These are phyloP conservation scores for Kodamaea leandrae DNA, from an alignment of 805 yeast genomes.

Conservation along the genomic window DNA sequence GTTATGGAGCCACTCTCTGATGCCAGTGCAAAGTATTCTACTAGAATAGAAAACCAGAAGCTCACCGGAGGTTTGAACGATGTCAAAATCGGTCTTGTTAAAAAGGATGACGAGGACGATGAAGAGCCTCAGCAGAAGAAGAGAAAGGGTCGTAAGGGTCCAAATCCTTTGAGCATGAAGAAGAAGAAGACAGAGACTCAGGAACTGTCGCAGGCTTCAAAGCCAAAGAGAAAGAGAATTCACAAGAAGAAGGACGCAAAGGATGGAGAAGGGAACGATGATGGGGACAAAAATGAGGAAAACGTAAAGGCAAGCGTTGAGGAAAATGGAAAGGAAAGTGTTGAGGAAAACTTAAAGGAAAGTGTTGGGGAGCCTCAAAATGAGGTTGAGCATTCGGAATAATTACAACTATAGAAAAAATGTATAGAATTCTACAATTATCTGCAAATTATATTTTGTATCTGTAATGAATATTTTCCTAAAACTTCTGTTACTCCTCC, in stretches of 20 bases:
- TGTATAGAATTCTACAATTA: too few species aligned
- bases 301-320: neutral
- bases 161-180: slow-evolving; percentile 88
- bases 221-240: slow-evolving; percentile 11
- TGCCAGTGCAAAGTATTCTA: slow-evolving; percentile 48
- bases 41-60: slow-evolving; percentile 61
- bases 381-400: too few species aligned
- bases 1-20: slow-evolving; percentile 90
- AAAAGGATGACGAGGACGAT: slow-evolving; percentile 19
- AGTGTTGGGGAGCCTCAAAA: too few species aligned
- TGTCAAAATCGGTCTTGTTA: slow-evolving; percentile 45
- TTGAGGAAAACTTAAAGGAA: too few species aligned
- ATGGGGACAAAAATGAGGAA: neutral
- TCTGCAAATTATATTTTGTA: neutral
- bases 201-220: slow-evolving; percentile 10
- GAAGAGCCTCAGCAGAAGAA: slow-evolving; percentile 36
- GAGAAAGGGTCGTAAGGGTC: slow-evolving; percentile 72
- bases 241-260: slow-evolving; percentile 8
- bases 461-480: neutral
- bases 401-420: too few species aligned
- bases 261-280: slow-evolving; percentile 1
- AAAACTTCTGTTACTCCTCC: slow-evolving; percentile 4
- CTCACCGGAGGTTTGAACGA: slow-evolving; percentile 78
- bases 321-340: neutral
- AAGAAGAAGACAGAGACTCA: slow-evolving; percentile 48